Conservation (phyloP, 306 rosid genomes). For the Cicer judaicum region DNA sequence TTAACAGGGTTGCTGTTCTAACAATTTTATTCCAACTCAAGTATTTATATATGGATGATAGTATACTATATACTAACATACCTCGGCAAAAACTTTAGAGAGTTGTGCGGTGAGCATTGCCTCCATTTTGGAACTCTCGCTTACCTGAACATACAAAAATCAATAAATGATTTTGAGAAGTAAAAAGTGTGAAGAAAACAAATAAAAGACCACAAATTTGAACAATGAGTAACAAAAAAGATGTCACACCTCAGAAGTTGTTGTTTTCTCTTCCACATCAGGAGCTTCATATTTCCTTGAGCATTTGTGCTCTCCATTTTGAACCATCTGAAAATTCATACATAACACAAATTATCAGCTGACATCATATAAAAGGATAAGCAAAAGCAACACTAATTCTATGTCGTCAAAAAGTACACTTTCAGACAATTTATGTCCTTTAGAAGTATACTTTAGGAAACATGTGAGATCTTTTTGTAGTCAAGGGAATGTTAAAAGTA, state of each 20-base stretch:
- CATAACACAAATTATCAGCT: conserved; percentile 12
- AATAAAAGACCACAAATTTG: conserved; percentile 24
- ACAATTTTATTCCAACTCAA: too few species aligned
- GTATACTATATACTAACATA: conserved; percentile 7
- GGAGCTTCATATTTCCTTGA: conserved; percentile 46
- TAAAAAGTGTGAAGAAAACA: conserved; percentile 7
- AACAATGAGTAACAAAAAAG: conserved; percentile 36
- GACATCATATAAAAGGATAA: neutral
- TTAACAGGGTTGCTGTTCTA: too few species aligned
- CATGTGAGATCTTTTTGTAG: neutral
- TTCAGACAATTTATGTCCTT: neutral
- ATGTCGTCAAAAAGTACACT: neutral
- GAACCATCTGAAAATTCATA: conserved; percentile 78
- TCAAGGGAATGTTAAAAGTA: neutral
- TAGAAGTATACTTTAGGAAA: neutral
- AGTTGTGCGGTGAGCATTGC: conserved; percentile 34
- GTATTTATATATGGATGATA: neutral
- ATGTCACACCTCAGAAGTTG: conserved; percentile 51
- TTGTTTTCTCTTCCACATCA: conserved; percentile 54
- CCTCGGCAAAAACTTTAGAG: conserved; percentile 49
- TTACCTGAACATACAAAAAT: conserved; percentile 40
- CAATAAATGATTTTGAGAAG: neutral
- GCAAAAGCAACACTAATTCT: neutral
- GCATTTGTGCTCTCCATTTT: conserved; percentile 74
- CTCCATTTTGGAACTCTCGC: conserved; percentile 26